Evolutionary conservation across 495 filamentous ascomycete species (phyloP), one percentile per base, ranked within the genome.

Genomic region (Hyaloscypha bicolor): DNA sequence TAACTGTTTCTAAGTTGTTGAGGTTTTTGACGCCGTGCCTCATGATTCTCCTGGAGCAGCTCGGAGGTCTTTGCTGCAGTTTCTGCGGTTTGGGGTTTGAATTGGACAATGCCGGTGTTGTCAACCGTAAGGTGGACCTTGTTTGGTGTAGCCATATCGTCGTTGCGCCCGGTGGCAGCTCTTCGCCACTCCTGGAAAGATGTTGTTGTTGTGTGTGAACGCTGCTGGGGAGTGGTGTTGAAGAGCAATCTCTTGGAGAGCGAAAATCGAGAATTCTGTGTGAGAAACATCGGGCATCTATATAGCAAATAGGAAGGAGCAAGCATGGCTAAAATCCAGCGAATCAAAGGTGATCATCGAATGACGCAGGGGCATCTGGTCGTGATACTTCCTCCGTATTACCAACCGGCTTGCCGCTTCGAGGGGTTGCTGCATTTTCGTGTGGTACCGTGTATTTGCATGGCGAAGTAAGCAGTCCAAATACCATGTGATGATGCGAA

Each of bases 41-140:
- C 85, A 72, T 93, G 82, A 70, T 96, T 91, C 55, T 90, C 79
- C 71, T 94, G 89, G 58, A 97, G 76, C 1, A 94, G 76, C 68
- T 90, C 81, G 22, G 87, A 88, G 2, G 81, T 82, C 45, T 77
- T 85, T 53, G 81, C 78, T 3, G 92, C 90, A 0, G 85, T 79
- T 42, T 88, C 87, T 11, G 82, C 76, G 22, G 78, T 86, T 39
- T 88, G 80, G 1, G 78, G 72, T 16, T 81, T 71, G 57, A 78
- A 79, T 9, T 66, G 67, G 72, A 84, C 90, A 29, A 88, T 77
- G 2, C 91, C 90, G 3, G 80, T 78, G 69, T 91, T 81, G 14
- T 82, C 74, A 2, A 83, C 76, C 2, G 80, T 77, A 56, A 94
- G 78, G 32, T 85, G 74, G 60, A 94, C 82, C n/a, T 80, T 85